phyloP scores from a whole-genome alignment of 1,284 basidiomycete genomes.

The Trichosporon ovoides region DNA sequence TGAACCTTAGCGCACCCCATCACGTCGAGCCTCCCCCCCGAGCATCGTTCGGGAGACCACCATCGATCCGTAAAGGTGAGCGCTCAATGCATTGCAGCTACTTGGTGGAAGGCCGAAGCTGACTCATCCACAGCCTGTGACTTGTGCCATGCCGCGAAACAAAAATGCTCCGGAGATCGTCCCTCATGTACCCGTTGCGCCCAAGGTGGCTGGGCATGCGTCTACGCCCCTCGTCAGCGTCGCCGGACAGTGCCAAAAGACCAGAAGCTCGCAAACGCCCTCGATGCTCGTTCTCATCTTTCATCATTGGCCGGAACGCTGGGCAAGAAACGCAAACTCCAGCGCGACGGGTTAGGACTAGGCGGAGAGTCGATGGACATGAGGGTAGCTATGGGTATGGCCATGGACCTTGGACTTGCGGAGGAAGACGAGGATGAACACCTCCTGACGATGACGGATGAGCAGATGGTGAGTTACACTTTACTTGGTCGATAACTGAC shows the following conservation, averaged over 20 bases:
- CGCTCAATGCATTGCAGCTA: neutral
- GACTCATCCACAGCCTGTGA: conserved; percentile 38
- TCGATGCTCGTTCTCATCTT: conserved; percentile 14
- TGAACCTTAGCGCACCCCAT: conserved; percentile 20
- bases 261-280: conserved; percentile 27
- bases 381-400: conserved; percentile 46
- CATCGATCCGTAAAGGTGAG: conserved; percentile 44
- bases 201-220: conserved; percentile 45
- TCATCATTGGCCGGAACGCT: neutral
- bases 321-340: conserved; percentile 43
- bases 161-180: conserved; percentile 48
- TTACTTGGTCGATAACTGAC: neutral
- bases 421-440: conserved; percentile 44
- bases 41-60: conserved; percentile 31
- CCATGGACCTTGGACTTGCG: conserved; percentile 43
- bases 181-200: conserved; percentile 45
- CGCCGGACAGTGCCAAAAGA: conserved; percentile 46
- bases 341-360: conserved; percentile 28
- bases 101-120: neutral
- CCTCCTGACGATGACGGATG: conserved; percentile 40
- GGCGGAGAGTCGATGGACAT: conserved; percentile 37
- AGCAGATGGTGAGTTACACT: conserved; percentile 40
- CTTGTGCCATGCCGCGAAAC: conserved; percentile 46
- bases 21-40: conserved; percentile 10
- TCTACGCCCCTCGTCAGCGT: conserved; percentile 46